Conservation (phyloP, 106 monocot genomes). For the Dioscorea alata region DNA sequence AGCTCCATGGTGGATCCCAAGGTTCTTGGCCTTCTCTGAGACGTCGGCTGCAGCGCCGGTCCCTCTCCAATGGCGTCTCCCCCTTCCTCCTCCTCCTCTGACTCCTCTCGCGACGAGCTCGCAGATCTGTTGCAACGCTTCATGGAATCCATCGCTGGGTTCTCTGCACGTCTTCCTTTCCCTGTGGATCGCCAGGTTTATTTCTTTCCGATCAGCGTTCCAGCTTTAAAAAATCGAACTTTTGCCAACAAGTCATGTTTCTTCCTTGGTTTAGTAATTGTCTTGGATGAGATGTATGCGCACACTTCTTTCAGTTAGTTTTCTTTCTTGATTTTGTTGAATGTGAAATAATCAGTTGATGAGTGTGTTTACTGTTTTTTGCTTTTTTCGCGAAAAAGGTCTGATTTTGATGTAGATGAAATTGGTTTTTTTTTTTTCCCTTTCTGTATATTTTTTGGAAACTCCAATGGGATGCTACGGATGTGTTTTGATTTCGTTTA, state of each 20-base stretch:
- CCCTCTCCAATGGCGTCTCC: constrained; percentile 10
- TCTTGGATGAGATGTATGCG: too few relatives aligned
- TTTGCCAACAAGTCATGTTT: neutral
- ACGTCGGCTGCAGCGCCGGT: constrained; percentile 3
- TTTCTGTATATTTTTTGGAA: too few relatives aligned
- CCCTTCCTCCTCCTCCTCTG: neutral
- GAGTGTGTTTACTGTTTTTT: too few relatives aligned
- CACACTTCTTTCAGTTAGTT: too few relatives aligned
- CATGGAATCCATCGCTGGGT: constrained; percentile 20
- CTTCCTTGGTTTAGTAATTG: neutral
- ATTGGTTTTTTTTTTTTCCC: too few relatives aligned
- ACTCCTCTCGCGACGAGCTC: constrained; percentile 14
- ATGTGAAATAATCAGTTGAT: too few relatives aligned
- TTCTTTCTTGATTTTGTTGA: too few relatives aligned
- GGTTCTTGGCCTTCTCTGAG: neutral
- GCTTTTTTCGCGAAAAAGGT: too few relatives aligned
- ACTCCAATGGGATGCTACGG: too few relatives aligned
- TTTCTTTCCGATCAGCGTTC: neutral
- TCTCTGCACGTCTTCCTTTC: constrained; percentile 29
- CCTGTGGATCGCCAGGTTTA: constrained; percentile 30
- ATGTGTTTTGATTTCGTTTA: too few relatives aligned
- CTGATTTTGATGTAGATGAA: too few relatives aligned
- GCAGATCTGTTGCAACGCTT: constrained; percentile 33
- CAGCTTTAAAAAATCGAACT: too few relatives aligned
- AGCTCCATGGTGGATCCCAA: neutral